Percentiles rank a stretch among this genome's conserved stretches.
Evolutionary conservation across 495 filamentous ascomycete species (phyloP).

Genomic region (Penicillium herquei): DNA sequence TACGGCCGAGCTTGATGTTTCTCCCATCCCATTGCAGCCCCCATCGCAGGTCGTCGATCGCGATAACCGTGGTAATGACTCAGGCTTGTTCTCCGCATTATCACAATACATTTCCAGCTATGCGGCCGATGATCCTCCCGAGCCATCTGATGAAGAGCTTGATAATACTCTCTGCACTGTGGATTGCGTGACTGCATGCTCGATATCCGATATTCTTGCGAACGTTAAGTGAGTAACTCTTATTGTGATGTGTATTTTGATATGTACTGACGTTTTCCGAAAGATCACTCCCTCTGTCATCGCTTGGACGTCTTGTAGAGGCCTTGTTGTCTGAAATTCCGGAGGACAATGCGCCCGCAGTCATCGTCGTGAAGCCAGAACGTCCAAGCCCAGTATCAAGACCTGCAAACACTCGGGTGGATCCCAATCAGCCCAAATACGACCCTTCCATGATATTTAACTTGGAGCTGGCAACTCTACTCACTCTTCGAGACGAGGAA

Average conservation of each 20-base stretch:
- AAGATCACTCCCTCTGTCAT: conserved; percentile 67
- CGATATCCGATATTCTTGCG: conserved; percentile 75
- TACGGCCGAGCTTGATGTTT: conserved; percentile 67
- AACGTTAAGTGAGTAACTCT: conserved; percentile 70
- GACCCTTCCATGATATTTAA: conserved; percentile 85
- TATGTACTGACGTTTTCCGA: conserved; percentile 1
- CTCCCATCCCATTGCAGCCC: conserved; percentile 82
- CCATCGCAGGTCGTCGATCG: conserved; percentile 95
- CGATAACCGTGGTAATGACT: conserved; percentile 69
- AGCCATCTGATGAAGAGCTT: conserved; percentile 94
- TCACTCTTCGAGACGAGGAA: conserved; percentile 73
- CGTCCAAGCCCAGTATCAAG: conserved; percentile 54
- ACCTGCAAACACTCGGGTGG: conserved; percentile 45
- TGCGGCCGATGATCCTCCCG: conserved; percentile 94
- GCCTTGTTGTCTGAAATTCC: conserved; percentile 80
- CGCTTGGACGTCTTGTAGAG: conserved; percentile 65
- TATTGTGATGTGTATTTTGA: no score
- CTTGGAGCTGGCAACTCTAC: conserved; percentile 81
- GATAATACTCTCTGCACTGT: conserved; percentile 93
- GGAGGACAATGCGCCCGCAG: conserved; percentile 74
- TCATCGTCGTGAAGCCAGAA: conserved; percentile 87
- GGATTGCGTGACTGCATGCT: conserved; percentile 89
- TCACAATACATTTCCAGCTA: conserved; percentile 98
- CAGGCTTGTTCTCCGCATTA: conserved; percentile 86
- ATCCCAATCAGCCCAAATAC: conserved; percentile 62